phyloP scores from a whole-genome alignment of 805 yeast species.

The Saturnispora sekii region DNA sequence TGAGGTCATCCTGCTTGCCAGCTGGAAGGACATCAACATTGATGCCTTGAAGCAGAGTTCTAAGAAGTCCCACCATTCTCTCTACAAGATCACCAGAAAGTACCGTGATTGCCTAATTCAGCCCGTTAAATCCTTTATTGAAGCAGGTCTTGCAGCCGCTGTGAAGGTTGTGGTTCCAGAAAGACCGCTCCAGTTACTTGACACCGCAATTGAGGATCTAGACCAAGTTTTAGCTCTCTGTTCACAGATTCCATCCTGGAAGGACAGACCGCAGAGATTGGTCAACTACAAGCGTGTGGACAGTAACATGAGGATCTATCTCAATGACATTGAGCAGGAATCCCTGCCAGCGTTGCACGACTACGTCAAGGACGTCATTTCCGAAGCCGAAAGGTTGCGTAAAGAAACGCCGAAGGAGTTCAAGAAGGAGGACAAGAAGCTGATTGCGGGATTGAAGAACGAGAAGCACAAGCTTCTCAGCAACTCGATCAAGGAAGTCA shows the following conservation, averaged over 20 bases:
- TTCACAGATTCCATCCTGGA: constrained; percentile 37
- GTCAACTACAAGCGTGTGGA: constrained; percentile 40
- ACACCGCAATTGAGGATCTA: constrained; percentile 3
- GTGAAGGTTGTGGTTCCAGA: constrained; percentile 5
- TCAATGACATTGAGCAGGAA: constrained; percentile 25
- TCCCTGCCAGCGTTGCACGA: constrained; percentile 41
- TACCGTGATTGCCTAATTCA: constrained; percentile 55
- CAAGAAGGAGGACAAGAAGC: constrained; percentile 67
- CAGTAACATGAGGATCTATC: constrained; percentile 46
- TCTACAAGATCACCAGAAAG: constrained; percentile 76
- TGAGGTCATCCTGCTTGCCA: constrained; percentile 80
- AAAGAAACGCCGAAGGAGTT: constrained; percentile 67
- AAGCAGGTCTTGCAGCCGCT: constrained; percentile 38
- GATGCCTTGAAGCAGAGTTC: constrained; percentile 94
- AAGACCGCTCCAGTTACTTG: neutral
- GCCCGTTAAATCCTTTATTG: constrained; percentile 46
- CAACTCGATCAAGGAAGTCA: constrained; percentile 64
- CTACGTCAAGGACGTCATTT: constrained; percentile 44
- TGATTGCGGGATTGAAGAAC: constrained; percentile 60
- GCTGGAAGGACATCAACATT: constrained; percentile 95
- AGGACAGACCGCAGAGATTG: constrained; percentile 46
- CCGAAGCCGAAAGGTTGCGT: constrained; percentile 52
- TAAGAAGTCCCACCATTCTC: constrained; percentile 70
- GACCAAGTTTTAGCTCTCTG: constrained; percentile 19
- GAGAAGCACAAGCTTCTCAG: constrained; percentile 74